Conservation (phyloP, 768 basidiomycete genomes). For the Chalciporus sphaerocephalus region DNA sequence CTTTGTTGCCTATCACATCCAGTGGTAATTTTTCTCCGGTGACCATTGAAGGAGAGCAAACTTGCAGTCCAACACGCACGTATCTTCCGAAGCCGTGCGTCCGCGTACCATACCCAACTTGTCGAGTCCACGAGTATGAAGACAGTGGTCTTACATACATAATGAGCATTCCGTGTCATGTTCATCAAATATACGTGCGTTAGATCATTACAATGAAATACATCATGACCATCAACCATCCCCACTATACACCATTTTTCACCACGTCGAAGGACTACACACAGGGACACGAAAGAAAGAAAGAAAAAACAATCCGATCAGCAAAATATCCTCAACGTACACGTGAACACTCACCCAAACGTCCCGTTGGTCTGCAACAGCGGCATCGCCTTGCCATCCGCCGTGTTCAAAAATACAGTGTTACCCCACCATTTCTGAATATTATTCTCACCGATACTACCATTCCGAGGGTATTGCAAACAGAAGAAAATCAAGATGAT, state of each 20-base stretch:
- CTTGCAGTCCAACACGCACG: too few relatives aligned
- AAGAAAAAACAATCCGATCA: background rate
- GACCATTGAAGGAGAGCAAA: too few relatives aligned
- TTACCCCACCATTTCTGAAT: slow-evolving; percentile 72
- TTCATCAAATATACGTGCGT: too few relatives aligned
- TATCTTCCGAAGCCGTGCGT: too few relatives aligned
- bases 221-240: background rate
- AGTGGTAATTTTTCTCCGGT: too few relatives aligned
- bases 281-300: too few relatives aligned
- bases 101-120: too few relatives aligned
- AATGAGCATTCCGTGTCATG: too few relatives aligned
- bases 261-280: slow-evolving; percentile 18
- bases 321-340: background rate
- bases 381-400: slow-evolving; percentile 21
- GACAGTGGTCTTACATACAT: too few relatives aligned
- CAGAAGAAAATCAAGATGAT: slow-evolving; percentile 56
- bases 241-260: background rate
- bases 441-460: slow-evolving; percentile 52
- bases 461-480: slow-evolving; percentile 60
- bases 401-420: slow-evolving; percentile 33
- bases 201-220: too few relatives aligned
- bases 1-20: too few relatives aligned
- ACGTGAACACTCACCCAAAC: slow-evolving; percentile 25
- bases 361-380: slow-evolving; percentile 15
- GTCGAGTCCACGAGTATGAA: too few relatives aligned